Evolutionary conservation across 768 basidiomycete species (phyloP).

Genomic region (Kwoniella botswanensis): DNA sequence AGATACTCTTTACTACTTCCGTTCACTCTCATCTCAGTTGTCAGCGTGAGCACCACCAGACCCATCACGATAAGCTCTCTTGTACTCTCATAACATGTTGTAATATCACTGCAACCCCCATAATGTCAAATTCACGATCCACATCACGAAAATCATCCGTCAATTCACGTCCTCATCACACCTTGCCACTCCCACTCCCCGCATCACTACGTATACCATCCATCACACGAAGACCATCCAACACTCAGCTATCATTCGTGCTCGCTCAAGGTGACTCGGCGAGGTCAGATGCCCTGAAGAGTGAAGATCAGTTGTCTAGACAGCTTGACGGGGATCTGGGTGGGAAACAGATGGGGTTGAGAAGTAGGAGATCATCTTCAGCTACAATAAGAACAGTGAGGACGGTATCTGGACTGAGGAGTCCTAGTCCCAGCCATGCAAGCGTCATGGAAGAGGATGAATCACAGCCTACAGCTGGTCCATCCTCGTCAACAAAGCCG

Average conservation of each 20-base stretch:
- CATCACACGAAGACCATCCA: constrained; percentile 10
- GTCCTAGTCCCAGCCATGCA: constrained; percentile 18
- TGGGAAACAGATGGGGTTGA: constrained; percentile 45
- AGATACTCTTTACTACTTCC: background rate
- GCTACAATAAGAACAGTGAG: constrained; percentile 38
- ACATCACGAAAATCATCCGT: constrained; percentile 30
- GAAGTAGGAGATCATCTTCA: constrained; percentile 39
- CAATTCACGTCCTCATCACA: constrained; percentile 15
- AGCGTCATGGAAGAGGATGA: constrained; percentile 37
- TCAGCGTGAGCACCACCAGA: background rate
- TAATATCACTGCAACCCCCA: background rate
- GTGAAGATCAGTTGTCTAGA: constrained; percentile 37
- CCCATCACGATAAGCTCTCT: background rate
- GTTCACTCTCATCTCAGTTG: background rate
- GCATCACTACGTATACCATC: constrained; percentile 24
- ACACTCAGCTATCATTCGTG: constrained; percentile 22
- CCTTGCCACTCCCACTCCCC: constrained; percentile 10
- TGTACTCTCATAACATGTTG: background rate
- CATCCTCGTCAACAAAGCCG: constrained; percentile 15
- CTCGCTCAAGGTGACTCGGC: constrained; percentile 22
- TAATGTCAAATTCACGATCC: background rate
- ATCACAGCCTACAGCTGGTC: constrained; percentile 25
- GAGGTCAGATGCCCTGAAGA: constrained; percentile 4
- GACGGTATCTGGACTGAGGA: constrained; percentile 21
- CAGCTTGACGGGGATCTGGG: constrained; percentile 50